Evolutionary conservation across 1,139 yeast genomes (phyloP).

Genomic region (Pichia sorboxylosa): DNA sequence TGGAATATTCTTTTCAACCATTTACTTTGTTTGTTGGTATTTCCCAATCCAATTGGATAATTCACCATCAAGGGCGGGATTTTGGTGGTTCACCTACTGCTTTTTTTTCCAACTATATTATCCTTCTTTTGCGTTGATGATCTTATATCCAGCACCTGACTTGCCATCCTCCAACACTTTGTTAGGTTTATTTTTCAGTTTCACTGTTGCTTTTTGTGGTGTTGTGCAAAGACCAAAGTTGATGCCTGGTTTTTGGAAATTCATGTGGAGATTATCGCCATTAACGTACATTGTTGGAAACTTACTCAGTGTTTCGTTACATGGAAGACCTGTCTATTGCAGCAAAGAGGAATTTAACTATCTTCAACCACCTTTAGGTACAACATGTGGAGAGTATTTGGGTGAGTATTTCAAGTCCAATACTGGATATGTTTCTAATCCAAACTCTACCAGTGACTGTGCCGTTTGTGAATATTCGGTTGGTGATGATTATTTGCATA

Average conservation of each 20-base stretch:
- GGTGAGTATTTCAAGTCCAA: slow-evolving; percentile 23
- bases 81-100: slow-evolving; percentile 39
- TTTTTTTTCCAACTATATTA: slow-evolving; percentile 45
- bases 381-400: slow-evolving; percentile 46
- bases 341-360: slow-evolving; percentile 34
- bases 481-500: slow-evolving; percentile 43
- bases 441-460: slow-evolving; percentile 40
- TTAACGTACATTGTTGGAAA: slow-evolving; percentile 54
- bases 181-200: slow-evolving; percentile 39
- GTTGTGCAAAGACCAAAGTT: slow-evolving; percentile 43
- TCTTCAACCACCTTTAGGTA: slow-evolving; percentile 44
- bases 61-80: slow-evolving; percentile 36
- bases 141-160: slow-evolving; percentile 47
- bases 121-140: slow-evolving; percentile 39
- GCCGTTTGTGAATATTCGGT: slow-evolving; percentile 42
- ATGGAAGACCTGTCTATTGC: slow-evolving; percentile 45
- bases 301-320: slow-evolving; percentile 38
- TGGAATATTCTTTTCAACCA: slow-evolving; percentile 36
- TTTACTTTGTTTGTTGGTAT: slow-evolving; percentile 42
- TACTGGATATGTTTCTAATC: slow-evolving; percentile 45
- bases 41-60: slow-evolving; percentile 43
- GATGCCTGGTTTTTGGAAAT: slow-evolving; percentile 59
- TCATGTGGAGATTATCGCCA: slow-evolving; percentile 63
- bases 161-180: slow-evolving; percentile 48
- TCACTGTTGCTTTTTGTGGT: slow-evolving; percentile 49